A percentile compares a stretch with the other conserved stretches of the same genome.
phyloP scores from a whole-genome alignment of 306 rosid genomes.

The Luffa aegyptiaca region DNA sequence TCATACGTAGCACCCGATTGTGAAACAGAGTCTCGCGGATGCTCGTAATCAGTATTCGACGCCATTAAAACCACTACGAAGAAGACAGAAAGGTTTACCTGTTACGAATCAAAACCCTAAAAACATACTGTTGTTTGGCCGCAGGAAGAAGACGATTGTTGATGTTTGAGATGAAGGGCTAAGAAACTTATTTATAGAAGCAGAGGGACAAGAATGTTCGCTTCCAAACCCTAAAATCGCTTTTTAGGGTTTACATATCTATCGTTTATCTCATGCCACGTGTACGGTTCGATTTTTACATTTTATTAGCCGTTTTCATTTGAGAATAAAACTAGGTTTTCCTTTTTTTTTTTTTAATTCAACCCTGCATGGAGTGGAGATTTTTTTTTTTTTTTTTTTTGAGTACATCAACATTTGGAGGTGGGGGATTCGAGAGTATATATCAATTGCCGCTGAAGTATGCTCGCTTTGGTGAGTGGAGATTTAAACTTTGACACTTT shows the following conservation, averaged over 20 bases:
- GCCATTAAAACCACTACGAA: neutral
- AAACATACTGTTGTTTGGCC: neutral
- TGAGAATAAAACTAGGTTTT: neutral
- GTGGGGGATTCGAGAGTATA: no score
- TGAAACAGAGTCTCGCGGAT: neutral
- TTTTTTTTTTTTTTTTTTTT: no score
- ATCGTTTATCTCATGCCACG: neutral
- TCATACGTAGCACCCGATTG: neutral
- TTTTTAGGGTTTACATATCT: neutral
- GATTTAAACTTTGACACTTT: no score
- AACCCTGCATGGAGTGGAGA: no score
- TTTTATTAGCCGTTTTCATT: neutral
- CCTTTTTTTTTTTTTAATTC: no score
- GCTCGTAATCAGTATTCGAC: slow-evolving; percentile 7
- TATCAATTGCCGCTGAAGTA: no score
- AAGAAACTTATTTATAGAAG: neutral
- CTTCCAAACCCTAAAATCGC: neutral
- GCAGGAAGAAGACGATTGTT: neutral
- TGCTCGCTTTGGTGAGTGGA: no score
- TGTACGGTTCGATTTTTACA: neutral
- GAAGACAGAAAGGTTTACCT: neutral
- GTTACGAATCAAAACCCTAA: neutral
- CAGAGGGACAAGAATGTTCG: no score
- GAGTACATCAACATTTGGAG: no score
- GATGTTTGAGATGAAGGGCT: neutral